Percentiles rank a stretch among this genome's conserved stretches.
Evolutionary conservation across 441 rosid genomes (phyloP).

Genomic region (Euphorbia schlechtendalii): DNA sequence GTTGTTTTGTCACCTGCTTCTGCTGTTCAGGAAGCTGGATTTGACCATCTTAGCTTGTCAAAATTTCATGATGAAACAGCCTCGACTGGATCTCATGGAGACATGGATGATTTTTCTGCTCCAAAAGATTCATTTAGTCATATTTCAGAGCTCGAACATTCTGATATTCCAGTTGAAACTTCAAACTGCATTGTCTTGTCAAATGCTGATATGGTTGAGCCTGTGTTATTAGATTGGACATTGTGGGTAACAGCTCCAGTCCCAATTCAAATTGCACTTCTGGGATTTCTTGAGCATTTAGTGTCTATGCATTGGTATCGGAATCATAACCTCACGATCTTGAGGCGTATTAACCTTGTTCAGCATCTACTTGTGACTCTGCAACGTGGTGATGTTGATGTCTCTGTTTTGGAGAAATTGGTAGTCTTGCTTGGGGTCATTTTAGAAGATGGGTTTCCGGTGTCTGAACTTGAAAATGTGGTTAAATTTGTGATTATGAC

Average conservation of each 20-base stretch:
- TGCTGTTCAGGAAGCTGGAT: constrained; percentile 58
- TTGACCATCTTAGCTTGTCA: constrained; percentile 76
- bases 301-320: constrained; percentile 99
- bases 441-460: constrained; percentile 94
- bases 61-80: constrained; percentile 86
- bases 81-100: constrained; percentile 93
- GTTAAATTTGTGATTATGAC: constrained; percentile 98
- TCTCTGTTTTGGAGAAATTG: constrained; percentile 94
- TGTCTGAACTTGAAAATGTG: constrained; percentile 96
- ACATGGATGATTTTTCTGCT: constrained; percentile 90
- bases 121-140: constrained; percentile 92
- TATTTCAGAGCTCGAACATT: constrained; percentile 88
- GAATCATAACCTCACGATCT: constrained; percentile 93
- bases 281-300: constrained; percentile 96
- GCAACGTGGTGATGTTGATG: constrained; percentile 99
- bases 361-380: constrained; percentile 94
- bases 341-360: constrained; percentile 93
- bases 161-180: constrained; percentile 77
- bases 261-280: constrained; percentile 86
- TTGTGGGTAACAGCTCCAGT: constrained; percentile 95
- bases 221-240: constrained; percentile 99
- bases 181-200: constrained; percentile 98
- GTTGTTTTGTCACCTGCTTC: constrained; percentile 42
- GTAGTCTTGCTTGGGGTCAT: constrained; percentile 98
- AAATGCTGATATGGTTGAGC: constrained; percentile 99